Percentiles rank a stretch among this genome's conserved stretches.
Conservation (phyloP, 202 grass and related monocot species). For the Digitaria exilis region DNA sequence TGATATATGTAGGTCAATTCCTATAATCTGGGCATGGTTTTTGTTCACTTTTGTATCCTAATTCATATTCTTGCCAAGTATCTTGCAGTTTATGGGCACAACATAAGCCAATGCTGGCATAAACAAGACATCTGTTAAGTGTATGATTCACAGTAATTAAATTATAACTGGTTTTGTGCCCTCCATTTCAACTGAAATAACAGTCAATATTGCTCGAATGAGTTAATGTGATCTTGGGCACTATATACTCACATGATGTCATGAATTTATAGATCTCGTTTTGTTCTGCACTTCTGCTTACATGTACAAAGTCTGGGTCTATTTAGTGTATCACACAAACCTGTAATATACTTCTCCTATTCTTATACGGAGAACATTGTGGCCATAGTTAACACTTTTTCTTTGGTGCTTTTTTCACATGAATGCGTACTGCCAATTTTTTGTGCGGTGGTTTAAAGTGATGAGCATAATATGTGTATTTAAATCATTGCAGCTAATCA, state of each 20-base stretch:
- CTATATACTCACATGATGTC: conserved; percentile 5
- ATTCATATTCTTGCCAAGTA: conserved; percentile 7
- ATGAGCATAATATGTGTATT: background rate
- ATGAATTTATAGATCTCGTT: background rate
- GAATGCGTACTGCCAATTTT: conserved; percentile 6
- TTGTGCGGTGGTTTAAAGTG: background rate
- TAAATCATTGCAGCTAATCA: conserved; percentile 11
- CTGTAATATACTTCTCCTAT: background rate
- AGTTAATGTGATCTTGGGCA: background rate
- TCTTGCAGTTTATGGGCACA: background rate
- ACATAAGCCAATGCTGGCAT: background rate
- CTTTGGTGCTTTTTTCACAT: too few relatives aligned
- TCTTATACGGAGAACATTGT: background rate
- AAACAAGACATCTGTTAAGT: background rate
- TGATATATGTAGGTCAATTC: background rate
- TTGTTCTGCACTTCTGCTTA: conserved; percentile 5
- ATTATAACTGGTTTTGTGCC: background rate
- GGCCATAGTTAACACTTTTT: background rate
- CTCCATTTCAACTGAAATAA: conserved; percentile 6
- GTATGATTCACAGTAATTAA: background rate
- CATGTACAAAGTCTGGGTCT: background rate
- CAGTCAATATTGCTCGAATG: conserved; percentile 5
- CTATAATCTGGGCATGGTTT: conserved; percentile 4
- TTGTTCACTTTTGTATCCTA: background rate
- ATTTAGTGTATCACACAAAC: conserved; percentile 13